Conservation (phyloP, 2,329 filamentous ascomycete species). For the Catunica adiposa region DNA sequence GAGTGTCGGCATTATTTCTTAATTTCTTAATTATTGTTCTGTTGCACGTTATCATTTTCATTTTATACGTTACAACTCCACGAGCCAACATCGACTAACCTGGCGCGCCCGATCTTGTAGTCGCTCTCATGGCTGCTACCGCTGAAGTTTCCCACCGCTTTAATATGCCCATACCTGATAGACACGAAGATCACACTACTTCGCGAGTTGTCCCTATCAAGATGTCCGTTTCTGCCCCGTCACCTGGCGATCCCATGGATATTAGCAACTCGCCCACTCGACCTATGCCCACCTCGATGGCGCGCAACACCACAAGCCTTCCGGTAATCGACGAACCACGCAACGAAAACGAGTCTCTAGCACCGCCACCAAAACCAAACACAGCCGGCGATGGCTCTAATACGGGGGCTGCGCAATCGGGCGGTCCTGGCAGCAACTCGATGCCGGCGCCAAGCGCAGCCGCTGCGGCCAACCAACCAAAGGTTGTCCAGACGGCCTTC, state of each 20-base stretch:
- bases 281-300: background rate
- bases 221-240: conserved; percentile 39
- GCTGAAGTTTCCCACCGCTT: conserved; percentile 15
- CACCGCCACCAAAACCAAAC: background rate
- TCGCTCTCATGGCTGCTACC: conserved; percentile 14
- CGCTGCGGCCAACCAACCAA: conserved; percentile 74
- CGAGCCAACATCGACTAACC: background rate
- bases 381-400: background rate
- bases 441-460: conserved; percentile 37
- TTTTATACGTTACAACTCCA: too few relatives aligned
- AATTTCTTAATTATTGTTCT: background rate
- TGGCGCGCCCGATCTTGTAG: background rate
- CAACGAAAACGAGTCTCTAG: conserved; percentile 9
- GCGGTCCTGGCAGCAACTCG: background rate
- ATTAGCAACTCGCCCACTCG: conserved; percentile 35
- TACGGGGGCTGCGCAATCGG: conserved; percentile 23
- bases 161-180: conserved; percentile 9
- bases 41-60: too few relatives aligned
- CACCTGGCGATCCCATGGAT: conserved; percentile 40
- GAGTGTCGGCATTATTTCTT: background rate
- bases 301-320: conserved; percentile 20
- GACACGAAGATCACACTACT: conserved; percentile 9
- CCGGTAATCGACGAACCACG: conserved; percentile 9
- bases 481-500: conserved; percentile 95
- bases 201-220: conserved; percentile 35